Base-by-base conservation (phyloP, 768 basidiomycete genomes). In the Gymnopilus dilepis region DNA sequence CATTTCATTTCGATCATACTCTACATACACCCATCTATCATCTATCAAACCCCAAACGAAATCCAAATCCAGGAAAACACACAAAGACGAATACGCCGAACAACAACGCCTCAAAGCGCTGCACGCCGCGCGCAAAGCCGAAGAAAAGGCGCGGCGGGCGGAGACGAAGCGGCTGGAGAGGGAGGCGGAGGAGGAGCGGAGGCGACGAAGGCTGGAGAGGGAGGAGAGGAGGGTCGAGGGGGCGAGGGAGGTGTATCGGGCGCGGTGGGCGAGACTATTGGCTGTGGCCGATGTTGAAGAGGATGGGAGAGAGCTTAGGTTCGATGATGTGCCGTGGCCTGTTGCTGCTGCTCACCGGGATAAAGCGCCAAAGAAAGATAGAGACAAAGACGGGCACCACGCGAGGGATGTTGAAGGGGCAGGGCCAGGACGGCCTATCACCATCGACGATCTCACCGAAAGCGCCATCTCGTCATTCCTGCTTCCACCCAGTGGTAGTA, bases 261-360 rank as follows among this genome's bases (percentile, higher is more conserved):
- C 66, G 19, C 79, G 80, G 41, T 91, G 91, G 90, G 82, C 80
- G 61, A 67, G 67, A 3, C 76, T 89, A 22, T 71, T 87, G 42
- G 72, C 73, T 24, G 67, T 72, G 17, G 65, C 63, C n/a, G 66
- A 67, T 56, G 63, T 50, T 6, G 62, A 56, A n/a, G 50, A 38
- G 52, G 65, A 30, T 62, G 56, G 1, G 24, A 40, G 41, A 26
- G 54, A 68, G 24, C 73, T 91, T 31, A 67, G 63, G 6, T 87
- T 89, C 64, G 66, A 66, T 38, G 87, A 90, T 66, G 84, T 92
- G n/a, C 91, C 91, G 2, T 92, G 90, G 91, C 91, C 91, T 1
- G 73, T 90, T 53, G 72, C 80, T 30, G 61, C 73, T 42, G 72
- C 76, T 1, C 69, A 61, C 47, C 65, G 72, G 19, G 64, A 69